A percentile compares a stretch with the other conserved stretches of the same genome.
phyloP scores from a whole-genome alignment of 805 yeast genomes.

The Metschnikowia anglica region DNA sequence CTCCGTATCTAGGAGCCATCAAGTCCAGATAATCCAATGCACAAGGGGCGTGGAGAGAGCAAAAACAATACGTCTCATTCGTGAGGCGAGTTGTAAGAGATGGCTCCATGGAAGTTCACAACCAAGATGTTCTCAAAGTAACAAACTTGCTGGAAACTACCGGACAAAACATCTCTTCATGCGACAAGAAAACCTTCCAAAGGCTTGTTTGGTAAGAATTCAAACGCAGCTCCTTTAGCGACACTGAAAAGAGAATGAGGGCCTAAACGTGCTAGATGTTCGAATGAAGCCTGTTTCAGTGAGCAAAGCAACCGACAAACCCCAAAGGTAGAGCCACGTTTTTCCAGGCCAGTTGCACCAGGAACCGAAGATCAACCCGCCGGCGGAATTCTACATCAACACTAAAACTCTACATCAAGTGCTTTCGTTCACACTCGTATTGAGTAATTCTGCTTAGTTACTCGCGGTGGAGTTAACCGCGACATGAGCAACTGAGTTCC shows the following conservation, averaged over 20 bases:
- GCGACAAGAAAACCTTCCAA: constrained; percentile 61
- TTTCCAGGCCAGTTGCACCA: constrained; percentile 62
- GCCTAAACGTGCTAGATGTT: constrained; percentile 57
- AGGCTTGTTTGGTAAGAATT: constrained; percentile 64
- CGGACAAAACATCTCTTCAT: constrained; percentile 61
- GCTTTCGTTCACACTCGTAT: constrained; percentile 47
- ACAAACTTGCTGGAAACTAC: constrained; percentile 79
- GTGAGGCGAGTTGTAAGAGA: constrained; percentile 45
- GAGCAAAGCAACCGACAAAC: constrained; percentile 50
- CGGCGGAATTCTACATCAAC: constrained; percentile 65
- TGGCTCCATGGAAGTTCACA: constrained; percentile 63
- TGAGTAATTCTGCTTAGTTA: constrained; percentile 47
- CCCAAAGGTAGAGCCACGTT: constrained; percentile 53
- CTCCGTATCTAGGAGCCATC: constrained; percentile 57
- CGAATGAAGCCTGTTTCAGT: constrained; percentile 63
- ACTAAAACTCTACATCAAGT: constrained; percentile 74
- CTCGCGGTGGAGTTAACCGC: constrained; percentile 53
- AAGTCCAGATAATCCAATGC: constrained; percentile 57
- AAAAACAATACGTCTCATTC: constrained; percentile 67
- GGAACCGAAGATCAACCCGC: constrained; percentile 59
- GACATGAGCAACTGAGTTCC: constrained; percentile 67
- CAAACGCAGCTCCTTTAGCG: constrained; percentile 72
- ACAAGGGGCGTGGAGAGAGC: constrained; percentile 69
- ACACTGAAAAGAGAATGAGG: constrained; percentile 67
- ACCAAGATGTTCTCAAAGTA: constrained; percentile 67